phyloP scores from a whole-genome alignment of 2,329 filamentous ascomycete species.

The Hymenoscyphus repandus region DNA sequence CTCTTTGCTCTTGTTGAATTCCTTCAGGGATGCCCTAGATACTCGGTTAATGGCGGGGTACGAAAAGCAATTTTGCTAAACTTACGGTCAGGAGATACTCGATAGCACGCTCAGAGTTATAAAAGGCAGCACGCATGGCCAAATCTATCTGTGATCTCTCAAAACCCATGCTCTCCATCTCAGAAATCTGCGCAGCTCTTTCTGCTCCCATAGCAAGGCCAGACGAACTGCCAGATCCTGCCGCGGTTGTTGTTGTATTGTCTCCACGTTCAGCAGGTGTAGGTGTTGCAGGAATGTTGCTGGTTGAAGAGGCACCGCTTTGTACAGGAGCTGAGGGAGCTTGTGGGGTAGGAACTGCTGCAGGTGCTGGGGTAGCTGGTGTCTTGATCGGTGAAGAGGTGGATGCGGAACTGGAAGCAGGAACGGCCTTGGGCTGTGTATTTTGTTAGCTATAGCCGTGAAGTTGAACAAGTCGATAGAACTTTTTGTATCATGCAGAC shows the following conservation, averaged over 20 bases:
- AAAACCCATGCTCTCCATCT: constrained; percentile 98
- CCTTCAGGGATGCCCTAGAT: constrained; percentile 83
- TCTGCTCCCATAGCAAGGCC: constrained; percentile 83
- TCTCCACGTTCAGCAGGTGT: constrained; percentile 41
- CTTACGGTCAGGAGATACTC: constrained; percentile 87
- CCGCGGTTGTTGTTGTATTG: constrained; percentile 38
- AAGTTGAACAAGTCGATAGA: constrained; percentile 22
- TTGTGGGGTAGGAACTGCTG: constrained; percentile 58
- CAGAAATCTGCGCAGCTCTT: constrained; percentile 74
- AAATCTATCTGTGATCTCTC: constrained; percentile 80
- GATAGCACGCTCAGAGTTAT: constrained; percentile 94
- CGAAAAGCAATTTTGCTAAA: constrained; percentile 14
- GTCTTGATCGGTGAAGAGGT: constrained; percentile 40
- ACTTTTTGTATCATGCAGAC: constrained; percentile 99
- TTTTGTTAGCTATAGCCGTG: constrained; percentile 18
- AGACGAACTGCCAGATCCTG: constrained; percentile 61
- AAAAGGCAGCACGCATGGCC: constrained; percentile 93
- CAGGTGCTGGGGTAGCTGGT: constrained; percentile 53
- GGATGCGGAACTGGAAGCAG: constrained; percentile 41
- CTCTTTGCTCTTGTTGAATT: constrained; percentile 64
- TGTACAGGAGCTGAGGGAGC: constrained; percentile 24
- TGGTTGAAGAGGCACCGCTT: constrained; percentile 39
- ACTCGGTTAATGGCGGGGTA: constrained; percentile 11
- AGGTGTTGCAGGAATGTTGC: constrained; percentile 43
- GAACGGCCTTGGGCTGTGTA: constrained; percentile 61